Percentiles rank a stretch among this genome's conserved stretches.
Conservation (phyloP, 2,329 filamentous ascomycete species). For the Fusarium floridanum region DNA sequence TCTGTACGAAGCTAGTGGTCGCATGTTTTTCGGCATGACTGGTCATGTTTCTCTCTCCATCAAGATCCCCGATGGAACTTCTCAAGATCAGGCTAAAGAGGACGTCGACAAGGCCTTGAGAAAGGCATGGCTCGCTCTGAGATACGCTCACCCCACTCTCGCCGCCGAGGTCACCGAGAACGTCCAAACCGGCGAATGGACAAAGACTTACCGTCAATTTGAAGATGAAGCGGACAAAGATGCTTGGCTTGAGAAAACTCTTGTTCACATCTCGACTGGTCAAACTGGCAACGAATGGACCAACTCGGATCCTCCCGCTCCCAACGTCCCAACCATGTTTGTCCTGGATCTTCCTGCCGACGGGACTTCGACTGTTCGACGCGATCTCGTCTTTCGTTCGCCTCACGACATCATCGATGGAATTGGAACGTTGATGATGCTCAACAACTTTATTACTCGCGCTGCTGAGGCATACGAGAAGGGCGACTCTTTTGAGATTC, state of each 20-base stretch:
- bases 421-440: slow-evolving; percentile 52
- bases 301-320: slow-evolving; percentile 49
- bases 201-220: slow-evolving; percentile 41
- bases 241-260: slow-evolving; percentile 49
- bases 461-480: slow-evolving; percentile 40
- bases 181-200: slow-evolving; percentile 32
- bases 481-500: slow-evolving; percentile 16
- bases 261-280: slow-evolving; percentile 40
- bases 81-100: background rate
- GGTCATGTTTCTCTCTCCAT: slow-evolving; percentile 51
- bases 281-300: slow-evolving; percentile 48
- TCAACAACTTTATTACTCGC: slow-evolving; percentile 48
- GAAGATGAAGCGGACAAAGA: slow-evolving; percentile 20
- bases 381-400: slow-evolving; percentile 53
- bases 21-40: slow-evolving; percentile 58
- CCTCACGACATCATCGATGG: slow-evolving; percentile 58
- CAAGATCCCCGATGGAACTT: background rate
- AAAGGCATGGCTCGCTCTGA: slow-evolving; percentile 52
- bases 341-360: slow-evolving; percentile 39
- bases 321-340: slow-evolving; percentile 50
- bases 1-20: slow-evolving; percentile 52
- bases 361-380: background rate
- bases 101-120: slow-evolving; percentile 48
- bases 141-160: slow-evolving; percentile 52
- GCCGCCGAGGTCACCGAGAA: slow-evolving; percentile 46